phyloP scores from a whole-genome alignment of 2,329 filamentous ascomycete genomes.

The Colletotrichum sp. region DNA sequence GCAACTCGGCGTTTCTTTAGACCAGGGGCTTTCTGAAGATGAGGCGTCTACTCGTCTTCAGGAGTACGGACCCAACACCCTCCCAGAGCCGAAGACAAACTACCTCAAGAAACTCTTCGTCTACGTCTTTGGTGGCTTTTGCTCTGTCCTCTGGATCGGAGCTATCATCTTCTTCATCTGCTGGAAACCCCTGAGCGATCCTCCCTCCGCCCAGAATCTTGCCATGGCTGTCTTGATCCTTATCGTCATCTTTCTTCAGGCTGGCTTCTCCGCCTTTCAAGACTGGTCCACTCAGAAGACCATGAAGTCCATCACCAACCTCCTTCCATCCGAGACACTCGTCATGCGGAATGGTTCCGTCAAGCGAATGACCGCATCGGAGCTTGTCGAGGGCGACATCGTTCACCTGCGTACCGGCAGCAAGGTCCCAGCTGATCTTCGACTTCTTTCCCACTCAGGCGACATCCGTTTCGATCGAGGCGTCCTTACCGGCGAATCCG shows the following conservation, averaged over 20 bases:
- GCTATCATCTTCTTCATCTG: conserved; percentile 36
- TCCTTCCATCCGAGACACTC: conserved; percentile 47
- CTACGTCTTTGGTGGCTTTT: background rate
- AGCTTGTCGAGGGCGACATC: background rate
- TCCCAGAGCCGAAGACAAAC: background rate
- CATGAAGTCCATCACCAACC: conserved; percentile 51
- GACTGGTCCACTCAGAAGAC: conserved; percentile 52
- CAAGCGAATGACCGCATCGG: background rate
- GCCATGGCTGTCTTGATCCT: conserved; percentile 50
- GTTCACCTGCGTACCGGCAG: conserved; percentile 26
- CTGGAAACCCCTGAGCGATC: conserved; percentile 50
- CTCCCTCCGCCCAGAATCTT: conserved; percentile 47
- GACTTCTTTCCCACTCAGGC: background rate
- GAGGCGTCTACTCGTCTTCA: background rate
- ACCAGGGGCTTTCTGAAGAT: background rate
- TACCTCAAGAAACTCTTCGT: background rate
- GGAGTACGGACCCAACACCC: background rate
- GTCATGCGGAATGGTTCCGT: conserved; percentile 36
- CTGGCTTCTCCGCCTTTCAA: conserved; percentile 50
- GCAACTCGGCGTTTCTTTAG: background rate
- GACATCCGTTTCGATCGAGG: background rate
- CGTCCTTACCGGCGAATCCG: background rate
- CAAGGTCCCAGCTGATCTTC: background rate
- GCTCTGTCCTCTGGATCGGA: background rate
- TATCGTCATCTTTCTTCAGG: conserved; percentile 52